Evolutionary conservation across 2,329 filamentous ascomycete species (phyloP), one percentile per base, ranked within the genome.

Genomic region (Macrophomina pseudophaseolina): DNA sequence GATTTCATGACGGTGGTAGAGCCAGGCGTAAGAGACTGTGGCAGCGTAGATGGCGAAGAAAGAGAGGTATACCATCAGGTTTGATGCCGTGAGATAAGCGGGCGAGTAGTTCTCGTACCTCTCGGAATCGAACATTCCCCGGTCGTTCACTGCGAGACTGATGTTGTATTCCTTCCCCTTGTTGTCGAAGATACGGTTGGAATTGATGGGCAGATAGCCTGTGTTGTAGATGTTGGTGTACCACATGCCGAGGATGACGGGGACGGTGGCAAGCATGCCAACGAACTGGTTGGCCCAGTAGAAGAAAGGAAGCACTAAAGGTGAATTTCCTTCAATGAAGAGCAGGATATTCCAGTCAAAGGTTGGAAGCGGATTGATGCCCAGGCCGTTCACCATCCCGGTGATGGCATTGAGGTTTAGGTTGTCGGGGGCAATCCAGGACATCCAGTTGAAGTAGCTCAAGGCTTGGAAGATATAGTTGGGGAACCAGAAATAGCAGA

Each of bases 361-460:
- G 0, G 90, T 92, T 1, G 62, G 62, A 40, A 93, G 86, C 1
- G 90, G 90, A 7, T 92, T 78, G 33, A 93, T 73, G 0, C 88
- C 90, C 3, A 93, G 69, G 0, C 91, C 90, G 0, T 87, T 90
- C 58, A 82, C 83, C 1, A 88, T 89, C 1, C 91, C 91, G 70
- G 93, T 93, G 1, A 93, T 73, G 74, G 93, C 90, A 70, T 93
- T 93, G 46, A 93, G 77, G 9, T 91, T 79, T 0, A 86, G 81
- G 67, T 86, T 91, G 59, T 91, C 82, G 0, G 91, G 91, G 1
- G 86, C 86, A 66, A 92, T 85, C 72, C 46, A 92, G 0, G 90
- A 92, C 11, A 86, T 82, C 72, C 91, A 90, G 7, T 90, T 88
- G 71, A 92, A 91, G 8, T 89, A 84, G 69, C 88, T 90, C 5